Percentiles rank a stretch among this genome's conserved stretches.
These are phyloP conservation scores for Saccharomycopsis sp. DNA, from an alignment of 805 yeast species.

Conservation along the genomic window DNA sequence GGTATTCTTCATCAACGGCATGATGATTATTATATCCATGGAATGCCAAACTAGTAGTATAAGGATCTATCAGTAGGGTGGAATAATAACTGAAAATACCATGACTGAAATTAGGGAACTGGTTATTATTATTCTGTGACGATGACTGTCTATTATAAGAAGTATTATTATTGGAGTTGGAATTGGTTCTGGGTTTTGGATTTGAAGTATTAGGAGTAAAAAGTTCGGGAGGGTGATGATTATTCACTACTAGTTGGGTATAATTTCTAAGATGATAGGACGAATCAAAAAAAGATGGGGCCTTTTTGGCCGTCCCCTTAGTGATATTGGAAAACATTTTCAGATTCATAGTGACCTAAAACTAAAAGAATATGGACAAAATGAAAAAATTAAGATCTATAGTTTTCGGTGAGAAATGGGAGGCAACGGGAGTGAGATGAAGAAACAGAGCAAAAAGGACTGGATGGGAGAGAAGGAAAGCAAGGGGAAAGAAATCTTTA, in stretches of 20 bases:
- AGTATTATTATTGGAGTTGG: neutral
- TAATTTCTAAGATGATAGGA: constrained; percentile 17
- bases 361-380: too few relatives aligned
- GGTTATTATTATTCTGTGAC: constrained; percentile 1
- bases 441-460: too few relatives aligned
- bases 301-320: constrained; percentile 15
- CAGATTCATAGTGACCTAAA: too few relatives aligned
- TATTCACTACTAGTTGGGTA: constrained; percentile 14
- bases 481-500: too few relatives aligned
- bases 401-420: too few relatives aligned
- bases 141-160: neutral
- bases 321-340: too few relatives aligned
- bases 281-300: constrained; percentile 18
- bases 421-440: too few relatives aligned
- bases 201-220: constrained; percentile 17
- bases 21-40: constrained; percentile 2
- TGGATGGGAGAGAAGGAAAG: too few relatives aligned
- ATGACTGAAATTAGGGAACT: constrained; percentile 14
- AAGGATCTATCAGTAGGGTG: constrained; percentile 14
- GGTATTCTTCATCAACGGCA: neutral
- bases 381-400: too few relatives aligned
- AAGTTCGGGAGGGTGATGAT: too few relatives aligned
- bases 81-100: constrained; percentile 13
- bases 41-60: constrained; percentile 8
- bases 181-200: neutral